These are phyloP conservation scores for Metrosideros polymorpha DNA, from an alignment of 441 rosid species.

Conservation along the genomic window DNA sequence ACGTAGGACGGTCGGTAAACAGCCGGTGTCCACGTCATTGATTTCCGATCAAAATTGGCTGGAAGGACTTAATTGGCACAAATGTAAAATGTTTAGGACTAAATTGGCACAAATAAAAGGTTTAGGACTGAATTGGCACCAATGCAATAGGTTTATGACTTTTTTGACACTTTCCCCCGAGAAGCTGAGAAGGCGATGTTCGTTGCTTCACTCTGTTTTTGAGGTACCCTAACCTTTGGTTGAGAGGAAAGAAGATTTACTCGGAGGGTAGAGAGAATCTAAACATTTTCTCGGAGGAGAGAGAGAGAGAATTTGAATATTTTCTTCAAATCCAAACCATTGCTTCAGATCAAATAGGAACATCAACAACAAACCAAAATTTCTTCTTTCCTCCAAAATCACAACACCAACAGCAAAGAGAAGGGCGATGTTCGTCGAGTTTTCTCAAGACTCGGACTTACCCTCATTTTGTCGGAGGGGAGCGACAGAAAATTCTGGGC, in stretches of 20 bases:
- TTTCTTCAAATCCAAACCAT: not conserved
- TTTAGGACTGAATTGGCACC: too few species aligned
- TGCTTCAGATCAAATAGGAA: not conserved
- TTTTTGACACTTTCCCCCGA: too few species aligned
- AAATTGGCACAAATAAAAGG: too few species aligned
- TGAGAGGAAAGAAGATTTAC: too few species aligned
- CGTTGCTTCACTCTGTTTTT: too few species aligned
- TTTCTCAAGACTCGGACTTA: not conserved
- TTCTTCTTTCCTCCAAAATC: not conserved
- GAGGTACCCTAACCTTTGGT: too few species aligned
- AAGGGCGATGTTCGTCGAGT: not conserved
- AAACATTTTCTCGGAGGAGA: not conserved
- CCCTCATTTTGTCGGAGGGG: not conserved
- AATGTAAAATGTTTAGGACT: too few species aligned
- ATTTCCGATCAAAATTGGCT: too few species aligned
- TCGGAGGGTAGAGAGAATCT: not conserved
- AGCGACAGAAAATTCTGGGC: not conserved
- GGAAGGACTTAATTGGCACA: too few species aligned
- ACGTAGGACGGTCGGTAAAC: too few species aligned
- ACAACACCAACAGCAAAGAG: not conserved
- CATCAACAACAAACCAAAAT: not conserved
- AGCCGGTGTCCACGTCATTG: too few species aligned
- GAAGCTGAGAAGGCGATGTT: not conserved
- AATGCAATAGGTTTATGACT: too few species aligned
- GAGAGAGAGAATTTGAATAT: not conserved